These are phyloP conservation scores for Colletotrichum sp. DNA, from an alignment of 2,329 filamentous ascomycete species.

Conservation along the genomic window DNA sequence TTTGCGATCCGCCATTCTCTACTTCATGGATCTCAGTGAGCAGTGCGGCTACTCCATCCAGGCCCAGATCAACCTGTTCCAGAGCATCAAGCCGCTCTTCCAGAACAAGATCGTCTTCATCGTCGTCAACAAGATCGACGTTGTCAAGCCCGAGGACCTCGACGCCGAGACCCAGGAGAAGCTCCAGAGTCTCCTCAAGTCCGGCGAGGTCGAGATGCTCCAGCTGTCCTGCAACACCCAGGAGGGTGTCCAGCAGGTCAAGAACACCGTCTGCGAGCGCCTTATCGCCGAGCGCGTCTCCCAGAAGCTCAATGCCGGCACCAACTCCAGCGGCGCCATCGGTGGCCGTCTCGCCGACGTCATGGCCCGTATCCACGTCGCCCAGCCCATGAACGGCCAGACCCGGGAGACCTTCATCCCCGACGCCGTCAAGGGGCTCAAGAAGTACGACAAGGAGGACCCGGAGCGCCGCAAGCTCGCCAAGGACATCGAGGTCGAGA, in stretches of 20 bases:
- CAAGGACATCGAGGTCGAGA: conserved; percentile 87
- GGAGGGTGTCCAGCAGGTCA: conserved; percentile 92
- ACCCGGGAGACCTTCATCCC: conserved; percentile 86
- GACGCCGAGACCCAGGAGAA: conserved; percentile 78
- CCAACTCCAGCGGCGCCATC: conserved; percentile 74
- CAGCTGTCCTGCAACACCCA: conserved; percentile 94
- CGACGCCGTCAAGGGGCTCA: conserved; percentile 77
- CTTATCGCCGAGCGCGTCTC: conserved; percentile 91
- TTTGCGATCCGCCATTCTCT: conserved; percentile 90
- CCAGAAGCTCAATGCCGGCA: conserved; percentile 94
- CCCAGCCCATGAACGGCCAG: conserved; percentile 85
- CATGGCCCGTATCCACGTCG: conserved; percentile 93
- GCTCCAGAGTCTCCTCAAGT: conserved; percentile 80
- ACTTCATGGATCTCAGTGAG: conserved; percentile 98
- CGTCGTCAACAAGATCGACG: conserved; percentile 98
- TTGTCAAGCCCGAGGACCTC: conserved; percentile 85
- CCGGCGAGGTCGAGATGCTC: conserved; percentile 89
- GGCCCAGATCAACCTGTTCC: conserved; percentile 93
- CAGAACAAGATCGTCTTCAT: conserved; percentile 95
- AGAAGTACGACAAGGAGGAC: conserved; percentile 90
- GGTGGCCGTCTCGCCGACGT: conserved; percentile 88
- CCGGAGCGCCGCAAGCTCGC: conserved; percentile 83
- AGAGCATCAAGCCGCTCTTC: conserved; percentile 95
- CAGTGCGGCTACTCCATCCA: conserved; percentile 94
- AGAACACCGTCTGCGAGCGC: conserved; percentile 93